Conservation (phyloP, 2,329 filamentous ascomycete species). For the Thielaviopsis punctulata region DNA sequence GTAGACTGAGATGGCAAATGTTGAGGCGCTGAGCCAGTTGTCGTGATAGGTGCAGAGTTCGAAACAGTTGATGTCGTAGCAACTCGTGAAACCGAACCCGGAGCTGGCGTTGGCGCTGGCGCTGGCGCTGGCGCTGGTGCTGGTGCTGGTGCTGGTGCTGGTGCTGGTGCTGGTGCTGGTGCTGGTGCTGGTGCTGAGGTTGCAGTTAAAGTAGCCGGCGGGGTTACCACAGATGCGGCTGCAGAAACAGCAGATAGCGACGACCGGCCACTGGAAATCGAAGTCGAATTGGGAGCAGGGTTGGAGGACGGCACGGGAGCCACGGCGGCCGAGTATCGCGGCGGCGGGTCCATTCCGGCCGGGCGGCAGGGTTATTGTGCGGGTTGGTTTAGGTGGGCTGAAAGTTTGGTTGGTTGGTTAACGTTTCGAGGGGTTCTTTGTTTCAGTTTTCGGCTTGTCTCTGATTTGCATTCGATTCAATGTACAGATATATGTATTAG, state of each 20-base stretch:
- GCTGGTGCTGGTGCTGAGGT: background rate
- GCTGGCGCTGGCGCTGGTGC: no score
- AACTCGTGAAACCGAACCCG: background rate
- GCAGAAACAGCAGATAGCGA: background rate
- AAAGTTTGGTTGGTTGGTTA: background rate
- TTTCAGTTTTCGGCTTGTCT: no score
- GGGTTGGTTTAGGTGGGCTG: background rate
- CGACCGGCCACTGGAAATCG: background rate
- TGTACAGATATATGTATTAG: no score
- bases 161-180: no score
- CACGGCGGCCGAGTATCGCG: slow-evolving; percentile 5
- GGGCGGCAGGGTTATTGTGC: background rate
- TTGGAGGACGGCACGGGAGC: background rate
- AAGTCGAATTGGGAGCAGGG: no score
- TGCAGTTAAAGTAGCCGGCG: no score
- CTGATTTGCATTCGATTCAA: no score
- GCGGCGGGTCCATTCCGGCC: slow-evolving; percentile 5
- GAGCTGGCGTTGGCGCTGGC: no score
- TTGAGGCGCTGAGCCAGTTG: background rate
- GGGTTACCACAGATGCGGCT: background rate
- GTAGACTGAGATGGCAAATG: background rate
- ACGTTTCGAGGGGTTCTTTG: background rate
- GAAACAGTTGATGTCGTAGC: background rate
- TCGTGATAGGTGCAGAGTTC: background rate
- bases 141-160: no score